phyloP scores from a whole-genome alignment of 345 rosid genomes.

The Trapa bicornis region DNA sequence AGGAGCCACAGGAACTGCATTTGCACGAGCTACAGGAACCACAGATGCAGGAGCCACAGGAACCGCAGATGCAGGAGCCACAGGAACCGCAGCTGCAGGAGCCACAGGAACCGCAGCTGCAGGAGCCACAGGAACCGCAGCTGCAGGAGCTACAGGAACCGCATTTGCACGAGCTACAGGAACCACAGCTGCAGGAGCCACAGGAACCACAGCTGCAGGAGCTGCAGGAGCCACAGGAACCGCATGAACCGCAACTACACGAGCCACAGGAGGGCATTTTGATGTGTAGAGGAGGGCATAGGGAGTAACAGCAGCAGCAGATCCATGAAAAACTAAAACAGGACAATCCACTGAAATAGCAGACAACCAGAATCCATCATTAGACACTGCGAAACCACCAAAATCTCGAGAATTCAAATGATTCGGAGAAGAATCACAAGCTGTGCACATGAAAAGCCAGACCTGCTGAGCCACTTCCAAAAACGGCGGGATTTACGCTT shows the following conservation, averaged over 20 bases:
- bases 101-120: background rate
- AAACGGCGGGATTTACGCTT: slow-evolving; percentile 43
- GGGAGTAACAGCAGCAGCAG: slow-evolving; percentile 60
- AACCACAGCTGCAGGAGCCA: background rate
- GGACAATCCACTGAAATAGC: slow-evolving; percentile 40
- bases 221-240: slow-evolving; percentile 5
- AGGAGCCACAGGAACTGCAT: slow-evolving; percentile 6
- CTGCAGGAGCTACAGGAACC: slow-evolving; percentile 9
- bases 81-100: background rate
- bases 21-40: background rate
- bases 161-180: background rate
- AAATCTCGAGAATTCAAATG: background rate
- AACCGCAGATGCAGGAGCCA: too few species aligned
- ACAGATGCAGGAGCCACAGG: background rate
- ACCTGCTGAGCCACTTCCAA: slow-evolving; percentile 91
- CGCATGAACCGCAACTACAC: slow-evolving; percentile 7
- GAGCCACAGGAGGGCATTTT: slow-evolving; percentile 25
- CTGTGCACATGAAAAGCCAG: slow-evolving; percentile 8
- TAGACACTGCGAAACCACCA: background rate
- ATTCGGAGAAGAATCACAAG: background rate
- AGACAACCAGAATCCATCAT: background rate
- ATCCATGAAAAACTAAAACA: slow-evolving; percentile 55
- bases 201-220: too few species aligned
- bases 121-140: slow-evolving; percentile 6
- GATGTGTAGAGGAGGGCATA: slow-evolving; percentile 32